Conservation (phyloP, 108 stramenopile genomes). For the Bacterosira constricta region DNA sequence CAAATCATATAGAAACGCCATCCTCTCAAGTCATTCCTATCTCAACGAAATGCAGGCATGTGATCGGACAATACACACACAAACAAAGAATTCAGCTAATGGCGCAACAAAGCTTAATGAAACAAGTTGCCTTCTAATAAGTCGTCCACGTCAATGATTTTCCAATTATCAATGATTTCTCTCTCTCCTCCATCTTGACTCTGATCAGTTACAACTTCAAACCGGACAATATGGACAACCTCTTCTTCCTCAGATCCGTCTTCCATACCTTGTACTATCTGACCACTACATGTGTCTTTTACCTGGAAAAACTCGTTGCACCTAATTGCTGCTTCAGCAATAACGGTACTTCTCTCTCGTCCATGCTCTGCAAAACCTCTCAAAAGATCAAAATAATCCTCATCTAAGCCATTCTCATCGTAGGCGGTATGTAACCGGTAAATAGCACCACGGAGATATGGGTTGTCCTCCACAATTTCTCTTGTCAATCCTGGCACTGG, state of each 20-base stretch:
- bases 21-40: too few relatives aligned
- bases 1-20: too few relatives aligned
- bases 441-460: conserved; percentile 30
- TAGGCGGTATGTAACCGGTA: conserved; percentile 25
- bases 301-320: conserved; percentile 48
- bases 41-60: too few relatives aligned
- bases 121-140: conserved; percentile 42
- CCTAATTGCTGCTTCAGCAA: conserved; percentile 40
- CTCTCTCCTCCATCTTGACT: conserved; percentile 18
- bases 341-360: conserved; percentile 36
- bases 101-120: too few relatives aligned
- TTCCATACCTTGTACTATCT: conserved; percentile 35
- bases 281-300: conserved; percentile 18
- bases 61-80: too few relatives aligned
- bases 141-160: conserved; percentile 47
- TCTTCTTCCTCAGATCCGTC: conserved; percentile 34
- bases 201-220: conserved; percentile 48
- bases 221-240: conserved; percentile 44
- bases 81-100: too few relatives aligned
- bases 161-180: conserved; percentile 40
- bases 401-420: conserved; percentile 32
- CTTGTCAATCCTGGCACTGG: conserved; percentile 35
- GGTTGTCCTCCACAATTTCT: conserved; percentile 35
- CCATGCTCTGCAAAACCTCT: too few relatives aligned
- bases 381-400: conserved; percentile 26